Evolutionary conservation across 2,329 filamentous ascomycete genomes (phyloP).

Genomic region (Fusarium sp.): DNA sequence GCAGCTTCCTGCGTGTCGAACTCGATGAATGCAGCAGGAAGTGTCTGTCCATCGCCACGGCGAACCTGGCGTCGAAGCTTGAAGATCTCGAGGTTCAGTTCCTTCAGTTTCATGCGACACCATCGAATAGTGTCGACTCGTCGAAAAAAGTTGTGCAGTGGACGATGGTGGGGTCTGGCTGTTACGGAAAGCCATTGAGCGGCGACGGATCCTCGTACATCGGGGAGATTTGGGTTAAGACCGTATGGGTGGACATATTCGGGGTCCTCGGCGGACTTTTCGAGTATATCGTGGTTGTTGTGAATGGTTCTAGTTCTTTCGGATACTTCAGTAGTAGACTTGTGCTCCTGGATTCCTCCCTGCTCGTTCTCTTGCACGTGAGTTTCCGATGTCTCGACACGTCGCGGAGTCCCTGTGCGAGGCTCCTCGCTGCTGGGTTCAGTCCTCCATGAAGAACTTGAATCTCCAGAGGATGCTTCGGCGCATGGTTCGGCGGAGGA

Average conservation of each 20-base stretch:
- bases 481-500: conserved; percentile 26
- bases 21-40: conserved; percentile 89
- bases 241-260: conserved; percentile 55
- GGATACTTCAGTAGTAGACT: conserved; percentile 30
- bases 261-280: conserved; percentile 45
- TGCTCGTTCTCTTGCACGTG: neutral
- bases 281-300: conserved; percentile 19
- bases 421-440: conserved; percentile 22
- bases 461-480: conserved; percentile 20
- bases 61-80: conserved; percentile 82
- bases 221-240: conserved; percentile 50
- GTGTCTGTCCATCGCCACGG: conserved; percentile 73
- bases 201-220: conserved; percentile 66
- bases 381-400: conserved; percentile 16
- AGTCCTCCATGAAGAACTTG: conserved; percentile 26
- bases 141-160: conserved; percentile 77
- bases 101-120: conserved; percentile 69
- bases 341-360: conserved; percentile 4
- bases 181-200: conserved; percentile 79
- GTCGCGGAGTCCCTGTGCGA: neutral
- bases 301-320: neutral
- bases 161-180: conserved; percentile 78
- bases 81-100: conserved; percentile 55
- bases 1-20: conserved; percentile 86
- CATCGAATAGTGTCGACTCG: conserved; percentile 97